Conservation (phyloP, 805 yeast species). For the Wickerhamiella dianesei region DNA sequence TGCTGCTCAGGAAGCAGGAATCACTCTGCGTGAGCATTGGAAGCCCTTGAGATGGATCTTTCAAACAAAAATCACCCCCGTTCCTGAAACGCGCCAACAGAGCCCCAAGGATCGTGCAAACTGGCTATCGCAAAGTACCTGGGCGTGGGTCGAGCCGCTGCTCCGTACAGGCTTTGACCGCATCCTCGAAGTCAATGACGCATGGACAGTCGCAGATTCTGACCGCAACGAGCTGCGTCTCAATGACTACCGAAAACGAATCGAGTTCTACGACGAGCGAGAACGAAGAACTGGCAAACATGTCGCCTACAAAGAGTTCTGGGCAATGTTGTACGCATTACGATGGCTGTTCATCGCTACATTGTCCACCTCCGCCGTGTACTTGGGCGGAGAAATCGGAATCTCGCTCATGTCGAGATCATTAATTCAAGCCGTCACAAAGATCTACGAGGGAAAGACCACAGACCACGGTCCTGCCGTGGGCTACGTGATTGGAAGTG, state of each 20-base stretch:
- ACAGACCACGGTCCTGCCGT: slow-evolving; percentile 41
- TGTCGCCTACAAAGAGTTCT: slow-evolving; percentile 14
- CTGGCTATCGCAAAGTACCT: slow-evolving; percentile 30
- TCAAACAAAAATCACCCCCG: slow-evolving; percentile 13
- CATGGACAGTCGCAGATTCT: slow-evolving; percentile 11
- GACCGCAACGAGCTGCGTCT: slow-evolving; percentile 13
- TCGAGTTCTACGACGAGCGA: slow-evolving; percentile 5
- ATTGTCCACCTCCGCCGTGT: slow-evolving; percentile 5
- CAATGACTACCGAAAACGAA: slow-evolving; percentile 11
- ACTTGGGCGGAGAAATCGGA: slow-evolving; percentile 17
- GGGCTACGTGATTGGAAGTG: slow-evolving; percentile 64
- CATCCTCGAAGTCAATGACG: slow-evolving; percentile 17
- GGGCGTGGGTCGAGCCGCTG: slow-evolving; percentile 44
- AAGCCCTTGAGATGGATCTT: slow-evolving; percentile 4
- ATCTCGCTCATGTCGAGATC: slow-evolving; percentile 18
- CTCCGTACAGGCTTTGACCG: slow-evolving; percentile 25
- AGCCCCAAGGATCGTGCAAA: slow-evolving; percentile 24
- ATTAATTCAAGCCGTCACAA: slow-evolving; percentile 9
- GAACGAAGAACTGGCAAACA: not conserved
- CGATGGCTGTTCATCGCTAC: slow-evolving; percentile 10
- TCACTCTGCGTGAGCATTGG: not conserved
- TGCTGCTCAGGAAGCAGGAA: not conserved
- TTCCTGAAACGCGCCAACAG: slow-evolving; percentile 15
- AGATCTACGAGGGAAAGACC: slow-evolving; percentile 14
- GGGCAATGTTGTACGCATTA: slow-evolving; percentile 17